phyloP scores from a whole-genome alignment of 1,284 basidiomycete species.

The Marasmius sp. region DNA sequence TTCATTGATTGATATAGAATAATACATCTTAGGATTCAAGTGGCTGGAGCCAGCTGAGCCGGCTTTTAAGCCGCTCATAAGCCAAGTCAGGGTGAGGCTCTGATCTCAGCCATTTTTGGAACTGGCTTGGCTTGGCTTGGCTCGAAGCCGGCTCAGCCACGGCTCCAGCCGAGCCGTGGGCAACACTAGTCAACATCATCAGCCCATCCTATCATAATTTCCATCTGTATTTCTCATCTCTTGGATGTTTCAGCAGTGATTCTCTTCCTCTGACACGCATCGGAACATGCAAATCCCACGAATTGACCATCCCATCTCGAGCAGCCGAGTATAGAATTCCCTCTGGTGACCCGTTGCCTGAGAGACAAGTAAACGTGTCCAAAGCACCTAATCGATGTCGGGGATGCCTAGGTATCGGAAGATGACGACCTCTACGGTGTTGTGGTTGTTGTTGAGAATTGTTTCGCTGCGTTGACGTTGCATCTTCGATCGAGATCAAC shows the following conservation, averaged over 20 bases:
- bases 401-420: constrained; percentile 46
- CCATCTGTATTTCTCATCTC: constrained; percentile 48
- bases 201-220: constrained; percentile 77
- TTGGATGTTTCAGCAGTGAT: constrained; percentile 22
- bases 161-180: too few relatives aligned
- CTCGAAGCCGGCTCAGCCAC: too few relatives aligned
- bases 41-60: too few relatives aligned
- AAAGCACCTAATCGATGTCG: constrained; percentile 88
- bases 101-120: too few relatives aligned
- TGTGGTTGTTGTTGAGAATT: constrained; percentile 14
- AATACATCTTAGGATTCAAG: too few relatives aligned
- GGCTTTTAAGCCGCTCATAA: too few relatives aligned
- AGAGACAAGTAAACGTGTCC: constrained; percentile 79
- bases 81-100: too few relatives aligned
- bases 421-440: constrained; percentile 15
- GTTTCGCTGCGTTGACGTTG: constrained; percentile 14
- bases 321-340: constrained; percentile 95
- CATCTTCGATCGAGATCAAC: constrained; percentile 43
- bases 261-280: constrained; percentile 41
- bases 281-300: constrained; percentile 86
- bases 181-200: too few relatives aligned
- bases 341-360: constrained; percentile 62
- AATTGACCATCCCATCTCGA: constrained; percentile 87
- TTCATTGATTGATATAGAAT: too few relatives aligned
- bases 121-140: too few relatives aligned